Evolutionary conservation across 2,329 filamentous ascomycete species (phyloP).

Genomic region (Beauveria caledonica): DNA sequence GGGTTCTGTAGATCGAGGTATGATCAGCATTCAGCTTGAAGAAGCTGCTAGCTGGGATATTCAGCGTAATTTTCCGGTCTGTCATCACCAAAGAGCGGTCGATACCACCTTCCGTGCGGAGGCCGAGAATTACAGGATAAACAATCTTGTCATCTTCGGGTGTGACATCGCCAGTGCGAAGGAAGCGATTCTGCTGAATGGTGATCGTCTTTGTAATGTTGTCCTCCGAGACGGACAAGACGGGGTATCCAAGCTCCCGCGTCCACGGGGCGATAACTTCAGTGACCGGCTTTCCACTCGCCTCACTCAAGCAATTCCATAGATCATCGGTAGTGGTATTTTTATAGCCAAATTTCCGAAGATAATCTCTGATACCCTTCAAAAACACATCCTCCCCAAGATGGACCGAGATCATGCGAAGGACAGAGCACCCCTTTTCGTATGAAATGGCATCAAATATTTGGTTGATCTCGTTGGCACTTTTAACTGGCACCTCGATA

Average conservation of each 20-base stretch:
- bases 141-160: slow-evolving; percentile 84
- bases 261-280: slow-evolving; percentile 94
- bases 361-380: slow-evolving; percentile 80
- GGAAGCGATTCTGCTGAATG: slow-evolving; percentile 90
- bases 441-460: slow-evolving; percentile 98
- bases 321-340: slow-evolving; percentile 89
- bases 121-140: slow-evolving; percentile 81
- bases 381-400: slow-evolving; percentile 89
- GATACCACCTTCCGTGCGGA: slow-evolving; percentile 74
- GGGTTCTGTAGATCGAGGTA: slow-evolving; percentile 84
- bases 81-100: slow-evolving; percentile 41
- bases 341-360: slow-evolving; percentile 93
- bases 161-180: slow-evolving; percentile 86
- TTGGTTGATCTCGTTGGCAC: slow-evolving; percentile 92
- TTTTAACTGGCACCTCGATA: slow-evolving; percentile 92
- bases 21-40: slow-evolving; percentile 97
- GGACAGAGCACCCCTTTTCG: slow-evolving; percentile 92
- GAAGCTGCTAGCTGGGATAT: slow-evolving; percentile 73
- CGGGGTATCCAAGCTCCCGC: slow-evolving; percentile 89
- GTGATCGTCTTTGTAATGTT: slow-evolving; percentile 58
- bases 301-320: slow-evolving; percentile 79
- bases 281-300: slow-evolving; percentile 84
- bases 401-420: slow-evolving; percentile 98
- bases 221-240: slow-evolving; percentile 67
- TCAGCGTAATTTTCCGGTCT: slow-evolving; percentile 64